Evolutionary conservation across 306 rosid species (phyloP), one percentile per base, ranked within the genome.

Genomic region (Abrus precatorius): DNA sequence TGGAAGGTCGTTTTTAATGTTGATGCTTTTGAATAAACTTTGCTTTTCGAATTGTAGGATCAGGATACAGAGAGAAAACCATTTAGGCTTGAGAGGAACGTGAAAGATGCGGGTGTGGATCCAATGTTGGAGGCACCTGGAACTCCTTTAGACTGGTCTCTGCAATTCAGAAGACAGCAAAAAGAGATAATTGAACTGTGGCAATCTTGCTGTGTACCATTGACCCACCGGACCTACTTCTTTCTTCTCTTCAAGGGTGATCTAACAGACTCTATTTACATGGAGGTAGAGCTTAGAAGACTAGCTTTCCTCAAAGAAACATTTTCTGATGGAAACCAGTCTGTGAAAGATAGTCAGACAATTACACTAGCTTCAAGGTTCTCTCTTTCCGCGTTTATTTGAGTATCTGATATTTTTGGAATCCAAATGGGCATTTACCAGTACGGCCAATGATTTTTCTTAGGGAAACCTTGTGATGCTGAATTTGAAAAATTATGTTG

Each of bases 141-240:
- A 82, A 72, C 90, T 74, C 85, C 83, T 69, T 40, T 76, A 43
- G 86, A 92, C 77, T 96, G 99, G 99, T 90, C 94, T 72, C 79
- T 90, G 74, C 92, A 92, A 73, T 96, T 96, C 83, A 89, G 81
- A 83, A 93, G 84, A 78, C 97, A 82, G 84, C 98, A 88, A 79
- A 85, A 82, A 68, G 90, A 76, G 80, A 93, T 96, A 80, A 33
- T 93, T 73, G 98, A 90, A 75, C 89, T 96, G 80, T 96, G 99
- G 99, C 86, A 93, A 69, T 78, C 97, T 73, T 96, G 99, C 91
- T 76, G 62, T 38, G 95, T 93, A 9, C 95, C 99, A 14, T 77
- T 96, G 76, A 92, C 93, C 82, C 99, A 96, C 87, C 80, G 99
- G 88, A 93, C 99, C 77, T 96, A 96, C 88, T 96, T 96, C 88